A percentile compares a stretch with the other conserved stretches of the same genome.
Conservation (phyloP, 2,329 filamentous ascomycete genomes). For the Aspergillus sp. region DNA sequence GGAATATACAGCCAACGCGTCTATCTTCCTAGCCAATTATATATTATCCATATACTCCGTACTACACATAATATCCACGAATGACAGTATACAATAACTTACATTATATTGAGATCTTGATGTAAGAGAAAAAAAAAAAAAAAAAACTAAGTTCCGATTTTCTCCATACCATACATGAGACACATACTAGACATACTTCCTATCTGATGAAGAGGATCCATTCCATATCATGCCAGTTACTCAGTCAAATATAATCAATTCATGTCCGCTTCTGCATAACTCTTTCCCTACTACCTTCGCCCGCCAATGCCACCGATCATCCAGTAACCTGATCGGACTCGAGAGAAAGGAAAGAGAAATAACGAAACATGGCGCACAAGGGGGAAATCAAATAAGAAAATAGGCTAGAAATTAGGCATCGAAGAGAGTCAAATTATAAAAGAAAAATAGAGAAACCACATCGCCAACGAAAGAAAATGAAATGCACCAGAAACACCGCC, state of each 20-base stretch:
- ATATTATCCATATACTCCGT: neutral
- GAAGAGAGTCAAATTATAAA: neutral
- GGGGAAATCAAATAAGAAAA: constrained; percentile 21
- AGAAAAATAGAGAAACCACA: constrained; percentile 24
- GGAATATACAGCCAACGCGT: too few species aligned
- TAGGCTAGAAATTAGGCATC: constrained; percentile 10
- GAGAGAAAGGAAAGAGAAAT: constrained; percentile 5
- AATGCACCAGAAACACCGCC: constrained; percentile 35
- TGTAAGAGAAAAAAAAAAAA: neutral
- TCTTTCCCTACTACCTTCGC: neutral
- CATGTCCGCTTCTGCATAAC: neutral
- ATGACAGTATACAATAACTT: neutral
- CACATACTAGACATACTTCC: constrained; percentile 8
- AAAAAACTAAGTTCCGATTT: constrained; percentile 16
- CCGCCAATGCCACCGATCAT: too few species aligned
- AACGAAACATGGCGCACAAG: constrained; percentile 11
- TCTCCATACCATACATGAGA: constrained; percentile 22
- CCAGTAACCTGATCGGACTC: neutral
- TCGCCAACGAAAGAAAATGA: constrained; percentile 26
- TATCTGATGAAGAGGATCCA: constrained; percentile 12
- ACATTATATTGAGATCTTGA: neutral
- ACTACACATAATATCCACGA: neutral
- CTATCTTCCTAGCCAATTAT: too few species aligned
- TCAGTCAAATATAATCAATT: constrained; percentile 4
- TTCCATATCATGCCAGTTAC: constrained; percentile 13